A percentile compares a stretch with the other conserved stretches of the same genome.
Evolutionary conservation across 2,329 filamentous ascomycete genomes (phyloP).

Genomic region (Conoideocrella luteorostrata): DNA sequence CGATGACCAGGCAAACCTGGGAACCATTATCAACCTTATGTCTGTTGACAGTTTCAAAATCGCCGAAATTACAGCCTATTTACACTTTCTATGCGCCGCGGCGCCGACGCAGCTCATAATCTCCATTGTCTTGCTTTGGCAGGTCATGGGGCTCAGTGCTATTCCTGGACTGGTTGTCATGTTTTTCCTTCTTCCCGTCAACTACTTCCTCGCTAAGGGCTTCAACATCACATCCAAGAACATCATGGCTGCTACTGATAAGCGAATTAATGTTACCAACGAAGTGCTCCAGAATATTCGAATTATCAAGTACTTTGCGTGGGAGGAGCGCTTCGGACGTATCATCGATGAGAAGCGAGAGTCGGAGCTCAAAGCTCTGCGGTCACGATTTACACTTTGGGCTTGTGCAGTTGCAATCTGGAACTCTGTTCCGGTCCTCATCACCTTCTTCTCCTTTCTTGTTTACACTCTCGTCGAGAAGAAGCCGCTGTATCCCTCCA

Average conservation of each 20-base stretch:
- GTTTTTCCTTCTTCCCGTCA: slow-evolving; percentile 80
- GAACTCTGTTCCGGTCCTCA: slow-evolving; percentile 92
- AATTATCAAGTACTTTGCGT: slow-evolving; percentile 99
- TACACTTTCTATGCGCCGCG: slow-evolving; percentile 91
- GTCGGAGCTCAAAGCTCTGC: slow-evolving; percentile 69
- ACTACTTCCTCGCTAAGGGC: slow-evolving; percentile 78
- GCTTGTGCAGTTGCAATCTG: slow-evolving; percentile 86
- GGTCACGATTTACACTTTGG: slow-evolving; percentile 85
- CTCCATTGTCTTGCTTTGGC: slow-evolving; percentile 75
- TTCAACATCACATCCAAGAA: slow-evolving; percentile 84
- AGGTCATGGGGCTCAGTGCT: slow-evolving; percentile 85
- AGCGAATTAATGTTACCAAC: slow-evolving; percentile 92
- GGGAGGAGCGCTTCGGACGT: slow-evolving; percentile 85
- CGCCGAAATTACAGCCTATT: slow-evolving; percentile 85
- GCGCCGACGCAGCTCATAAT: slow-evolving; percentile 84
- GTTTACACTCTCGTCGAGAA: slow-evolving; percentile 86
- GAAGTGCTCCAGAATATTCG: slow-evolving; percentile 95
- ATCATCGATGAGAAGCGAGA: slow-evolving; percentile 85
- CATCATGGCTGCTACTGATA: slow-evolving; percentile 90
- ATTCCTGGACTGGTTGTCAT: slow-evolving; percentile 91
- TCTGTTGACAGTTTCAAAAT: slow-evolving; percentile 99
- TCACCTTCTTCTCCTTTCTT: slow-evolving; percentile 94
- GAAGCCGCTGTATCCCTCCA: slow-evolving; percentile 82
- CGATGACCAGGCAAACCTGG: slow-evolving; percentile 79
- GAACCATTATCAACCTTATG: slow-evolving; percentile 99